Evolutionary conservation across 768 basidiomycete species (phyloP).

Genomic region (Russula ochroleuca): DNA sequence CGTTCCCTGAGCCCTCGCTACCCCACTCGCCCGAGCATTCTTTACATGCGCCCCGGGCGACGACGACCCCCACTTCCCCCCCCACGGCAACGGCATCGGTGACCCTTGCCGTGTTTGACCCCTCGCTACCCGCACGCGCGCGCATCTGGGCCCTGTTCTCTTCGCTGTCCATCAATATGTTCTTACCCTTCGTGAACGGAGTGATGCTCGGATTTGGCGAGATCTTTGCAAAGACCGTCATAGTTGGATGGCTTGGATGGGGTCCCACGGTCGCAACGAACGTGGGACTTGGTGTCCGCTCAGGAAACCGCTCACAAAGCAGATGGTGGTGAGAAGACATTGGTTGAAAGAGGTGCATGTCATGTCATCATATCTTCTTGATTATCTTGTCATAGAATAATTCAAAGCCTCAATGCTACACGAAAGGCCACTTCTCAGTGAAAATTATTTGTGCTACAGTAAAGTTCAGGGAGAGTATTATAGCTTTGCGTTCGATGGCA

Average conservation of each 20-base stretch:
- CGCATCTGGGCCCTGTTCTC: constrained; percentile 66
- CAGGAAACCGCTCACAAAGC: not conserved
- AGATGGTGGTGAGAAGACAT: not conserved
- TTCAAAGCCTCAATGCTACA: not conserved
- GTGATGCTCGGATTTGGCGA: constrained; percentile 97
- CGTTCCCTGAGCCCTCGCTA: constrained; percentile 61
- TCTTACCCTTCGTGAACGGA: constrained; percentile 87
- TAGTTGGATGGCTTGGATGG: constrained; percentile 52
- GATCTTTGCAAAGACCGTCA: constrained; percentile 80
- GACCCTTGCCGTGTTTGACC: constrained; percentile 68
- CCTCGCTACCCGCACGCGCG: constrained; percentile 58
- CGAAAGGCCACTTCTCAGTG: not conserved
- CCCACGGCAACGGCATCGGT: constrained; percentile 35
- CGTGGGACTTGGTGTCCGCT: constrained; percentile 20
- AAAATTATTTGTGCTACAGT: not conserved
- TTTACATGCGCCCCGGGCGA: constrained; percentile 28
- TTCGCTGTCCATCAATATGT: constrained; percentile 75
- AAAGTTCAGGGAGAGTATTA: not conserved
- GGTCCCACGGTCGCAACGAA: constrained; percentile 32
- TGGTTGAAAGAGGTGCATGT: not conserved
- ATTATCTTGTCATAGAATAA: constrained; percentile 20
- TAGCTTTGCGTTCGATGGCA: constrained; percentile 41
- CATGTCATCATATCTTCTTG: not conserved
- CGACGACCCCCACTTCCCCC: not conserved
- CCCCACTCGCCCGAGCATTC: constrained; percentile 40